Evolutionary conservation across 2,329 filamentous ascomycete species (phyloP), one percentile per base, ranked within the genome.

Genomic region (Aurifilum marmelostoma): DNA sequence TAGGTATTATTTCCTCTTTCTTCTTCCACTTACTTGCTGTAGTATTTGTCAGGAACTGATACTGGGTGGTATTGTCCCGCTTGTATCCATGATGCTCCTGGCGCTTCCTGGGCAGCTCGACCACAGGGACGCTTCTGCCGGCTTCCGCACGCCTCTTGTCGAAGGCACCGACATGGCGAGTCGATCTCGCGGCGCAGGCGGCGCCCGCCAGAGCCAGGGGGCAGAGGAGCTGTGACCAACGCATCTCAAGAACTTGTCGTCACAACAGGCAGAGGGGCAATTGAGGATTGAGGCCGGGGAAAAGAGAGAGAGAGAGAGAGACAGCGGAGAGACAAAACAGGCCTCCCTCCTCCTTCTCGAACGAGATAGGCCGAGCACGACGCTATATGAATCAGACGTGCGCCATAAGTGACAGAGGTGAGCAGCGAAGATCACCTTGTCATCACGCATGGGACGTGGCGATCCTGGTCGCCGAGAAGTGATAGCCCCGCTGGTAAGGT

Each of bases 11-110:
- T n/a, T n/a, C n/a, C n/a, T n/a, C n/a, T n/a, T n/a, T n/a, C n/a
- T n/a, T n/a, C n/a, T n/a, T n/a, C n/a, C n/a, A 56, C 70, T 50
- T 61, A 72, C 70, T 70, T 63, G 68, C 34, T 12, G 70, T 72
- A 5, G 69, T 43, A 21, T 68, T 71, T 18, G 65, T 72, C 61
- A 72, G 69, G 58, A 71, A 72, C 24, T 69, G 60, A 39, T 61
- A 66, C 54, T 32, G 37, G 9, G 67, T 60, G 39, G 63, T 67
- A 54, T 67, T 64, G 52, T 60, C 65, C 39, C 69, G 60, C 67
- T 71, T 69, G 69, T 54, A 50, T 54, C 56, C 56, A 34, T 66
- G 58, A 59, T 61, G 66, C 54, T 68, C 63, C 41, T 50, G 58
- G 32, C 60, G 41, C 39, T 37, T 65, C 61, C 62, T 39, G 37